Conservation (phyloP, 2,329 filamentous ascomycete genomes). For the Pyricularia grisea region DNA sequence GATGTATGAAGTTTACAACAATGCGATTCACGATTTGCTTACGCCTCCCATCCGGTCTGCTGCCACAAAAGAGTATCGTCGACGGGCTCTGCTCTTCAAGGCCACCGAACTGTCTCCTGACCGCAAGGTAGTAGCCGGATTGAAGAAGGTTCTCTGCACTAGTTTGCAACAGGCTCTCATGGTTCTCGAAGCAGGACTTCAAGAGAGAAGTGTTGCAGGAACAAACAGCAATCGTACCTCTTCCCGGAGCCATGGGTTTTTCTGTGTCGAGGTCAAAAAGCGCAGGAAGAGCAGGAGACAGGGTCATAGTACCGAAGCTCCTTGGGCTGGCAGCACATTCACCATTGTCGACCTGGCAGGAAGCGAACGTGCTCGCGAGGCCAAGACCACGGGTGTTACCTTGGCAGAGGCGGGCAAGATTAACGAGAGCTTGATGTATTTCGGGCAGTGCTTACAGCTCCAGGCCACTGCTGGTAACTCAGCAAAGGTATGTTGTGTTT, state of each 20-base stretch:
- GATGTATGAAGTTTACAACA: constrained; percentile 99
- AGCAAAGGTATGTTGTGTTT: constrained; percentile 51
- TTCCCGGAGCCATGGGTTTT: constrained; percentile 91
- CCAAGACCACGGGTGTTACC: constrained; percentile 88
- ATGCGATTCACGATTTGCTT: constrained; percentile 90
- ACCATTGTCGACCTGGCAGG: constrained; percentile 90
- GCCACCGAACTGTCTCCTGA: constrained; percentile 80
- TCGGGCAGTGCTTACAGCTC: constrained; percentile 94
- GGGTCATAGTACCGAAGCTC: constrained; percentile 25
- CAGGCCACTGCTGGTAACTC: constrained; percentile 71
- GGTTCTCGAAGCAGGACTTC: constrained; percentile 80
- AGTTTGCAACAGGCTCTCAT: constrained; percentile 76
- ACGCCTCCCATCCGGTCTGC: constrained; percentile 51
- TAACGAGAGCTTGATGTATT: constrained; percentile 96
- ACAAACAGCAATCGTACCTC: constrained; percentile 91
- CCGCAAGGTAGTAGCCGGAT: constrained; percentile 85
- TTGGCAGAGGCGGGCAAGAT: constrained; percentile 96
- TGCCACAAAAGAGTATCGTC: constrained; percentile 58
- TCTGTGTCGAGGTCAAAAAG: constrained; percentile 92
- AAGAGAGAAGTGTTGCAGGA: constrained; percentile 78
- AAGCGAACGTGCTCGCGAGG: constrained; percentile 84
- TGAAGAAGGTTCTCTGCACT: constrained; percentile 82
- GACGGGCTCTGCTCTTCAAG: constrained; percentile 86
- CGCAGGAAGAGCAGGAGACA: constrained; percentile 29
- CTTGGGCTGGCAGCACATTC: constrained; percentile 69